Evolutionary conservation across 176 grass and related monocot species (phyloP).

Genomic region (Guadua angustifolia): DNA sequence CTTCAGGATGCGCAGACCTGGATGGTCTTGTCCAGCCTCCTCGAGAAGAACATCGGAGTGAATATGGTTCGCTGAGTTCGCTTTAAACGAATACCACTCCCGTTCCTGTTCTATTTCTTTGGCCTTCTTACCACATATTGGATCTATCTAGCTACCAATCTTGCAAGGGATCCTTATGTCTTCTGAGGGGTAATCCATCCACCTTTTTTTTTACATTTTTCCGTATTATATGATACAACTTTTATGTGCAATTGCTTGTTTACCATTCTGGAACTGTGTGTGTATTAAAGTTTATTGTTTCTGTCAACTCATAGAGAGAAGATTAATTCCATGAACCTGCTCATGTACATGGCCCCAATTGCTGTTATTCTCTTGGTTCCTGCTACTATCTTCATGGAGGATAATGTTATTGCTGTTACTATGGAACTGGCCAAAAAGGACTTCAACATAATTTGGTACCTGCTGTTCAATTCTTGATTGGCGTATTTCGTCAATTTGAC

Average conservation of each 20-base stretch:
- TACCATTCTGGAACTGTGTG: background rate
- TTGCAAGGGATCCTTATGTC: constrained; percentile 81
- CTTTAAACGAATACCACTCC: too few relatives aligned
- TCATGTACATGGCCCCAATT: constrained; percentile 89
- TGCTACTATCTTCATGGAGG: constrained; percentile 78
- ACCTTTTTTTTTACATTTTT: background rate
- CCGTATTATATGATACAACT: background rate
- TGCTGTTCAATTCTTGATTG: constrained; percentile 80
- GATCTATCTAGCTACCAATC: constrained; percentile 1
- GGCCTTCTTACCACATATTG: too few relatives aligned
- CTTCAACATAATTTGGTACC: constrained; percentile 67
- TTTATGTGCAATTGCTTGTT: too few relatives aligned
- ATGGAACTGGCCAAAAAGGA: constrained; percentile 64
- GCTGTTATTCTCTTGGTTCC: constrained; percentile 76
- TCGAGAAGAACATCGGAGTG: too few relatives aligned
- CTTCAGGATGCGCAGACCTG: too few relatives aligned
- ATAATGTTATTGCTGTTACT: constrained; percentile 66
- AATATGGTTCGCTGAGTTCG: too few relatives aligned
- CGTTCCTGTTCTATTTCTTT: too few relatives aligned
- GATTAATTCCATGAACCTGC: constrained; percentile 91
- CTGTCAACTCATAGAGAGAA: constrained; percentile 60
- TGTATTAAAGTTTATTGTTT: background rate
- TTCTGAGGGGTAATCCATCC: constrained; percentile 65
- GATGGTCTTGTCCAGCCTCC: too few relatives aligned
- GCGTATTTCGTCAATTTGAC: constrained; percentile 87